Evolutionary conservation across 1,284 basidiomycete species (phyloP).

Genomic region (Irpex lacteus): DNA sequence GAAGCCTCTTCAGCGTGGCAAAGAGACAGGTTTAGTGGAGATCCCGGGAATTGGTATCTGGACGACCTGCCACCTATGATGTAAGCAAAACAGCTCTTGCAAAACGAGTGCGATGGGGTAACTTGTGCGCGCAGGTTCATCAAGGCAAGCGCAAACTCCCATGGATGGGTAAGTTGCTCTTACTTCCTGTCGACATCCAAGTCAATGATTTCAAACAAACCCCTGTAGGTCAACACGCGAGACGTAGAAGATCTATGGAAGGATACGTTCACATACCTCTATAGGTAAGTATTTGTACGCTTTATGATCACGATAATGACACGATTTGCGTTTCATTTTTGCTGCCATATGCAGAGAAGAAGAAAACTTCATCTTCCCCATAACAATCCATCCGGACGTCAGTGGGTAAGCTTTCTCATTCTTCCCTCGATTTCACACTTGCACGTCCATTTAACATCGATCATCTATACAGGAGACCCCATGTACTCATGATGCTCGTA

Average conservation of each 20-base stretch:
- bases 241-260: constrained; percentile 78
- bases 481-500: constrained; percentile 74
- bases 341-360: constrained; percentile 46
- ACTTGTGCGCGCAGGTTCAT: constrained; percentile 50
- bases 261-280: constrained; percentile 71
- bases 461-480: constrained; percentile 34
- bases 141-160: constrained; percentile 61
- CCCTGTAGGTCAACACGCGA: constrained; percentile 55
- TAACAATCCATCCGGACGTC: constrained; percentile 81
- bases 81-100: constrained; percentile 29
- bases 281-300: constrained; percentile 36
- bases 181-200: too few species aligned
- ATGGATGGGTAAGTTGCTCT: constrained; percentile 50
- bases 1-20: constrained; percentile 67
- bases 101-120: background rate
- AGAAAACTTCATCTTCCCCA: constrained; percentile 72
- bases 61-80: constrained; percentile 75
- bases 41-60: constrained; percentile 72
- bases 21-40: constrained; percentile 68
- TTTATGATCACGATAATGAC: background rate
- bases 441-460: background rate
- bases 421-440: too few species aligned
- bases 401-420: constrained; percentile 46
- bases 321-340: background rate
- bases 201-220: too few species aligned